Evolutionary conservation across 257 asterid genomes (phyloP).

Genomic region (Primulina tabacum): DNA sequence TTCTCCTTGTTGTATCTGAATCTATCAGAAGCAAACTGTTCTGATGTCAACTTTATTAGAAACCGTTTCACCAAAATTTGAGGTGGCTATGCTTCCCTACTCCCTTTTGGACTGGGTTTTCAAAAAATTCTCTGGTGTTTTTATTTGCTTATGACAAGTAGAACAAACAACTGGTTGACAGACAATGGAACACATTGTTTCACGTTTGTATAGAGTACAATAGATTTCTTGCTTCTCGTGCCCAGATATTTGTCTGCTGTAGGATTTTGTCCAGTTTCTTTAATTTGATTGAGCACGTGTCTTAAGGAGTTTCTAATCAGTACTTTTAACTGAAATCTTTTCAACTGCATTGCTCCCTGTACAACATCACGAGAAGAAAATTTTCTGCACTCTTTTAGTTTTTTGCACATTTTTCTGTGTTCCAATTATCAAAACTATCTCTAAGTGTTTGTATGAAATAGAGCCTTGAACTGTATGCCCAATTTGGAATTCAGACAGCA

Average conservation of each 20-base stretch:
- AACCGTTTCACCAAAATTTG: neutral
- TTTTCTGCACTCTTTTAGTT: neutral
- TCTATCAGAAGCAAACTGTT: neutral
- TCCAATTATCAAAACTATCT: neutral
- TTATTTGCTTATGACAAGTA: neutral
- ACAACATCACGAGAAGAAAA: neutral
- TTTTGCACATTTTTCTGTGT: conserved; percentile 6
- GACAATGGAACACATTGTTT: neutral
- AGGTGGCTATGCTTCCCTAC: neutral
- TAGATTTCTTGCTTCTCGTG: neutral
- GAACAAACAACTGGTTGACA: neutral
- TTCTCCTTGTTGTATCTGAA: neutral
- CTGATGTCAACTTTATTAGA: conserved; percentile 3
- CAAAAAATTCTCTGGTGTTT: neutral
- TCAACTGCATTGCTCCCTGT: neutral
- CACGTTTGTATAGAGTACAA: neutral
- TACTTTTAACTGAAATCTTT: neutral
- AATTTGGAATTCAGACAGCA: neutral
- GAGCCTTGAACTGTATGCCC: neutral
- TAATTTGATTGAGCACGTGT: neutral
- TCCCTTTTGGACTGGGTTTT: neutral
- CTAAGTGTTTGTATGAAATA: neutral
- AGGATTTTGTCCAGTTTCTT: neutral
- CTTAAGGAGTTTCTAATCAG: neutral
- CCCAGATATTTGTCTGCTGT: neutral